Evolutionary conservation across 345 rosid genomes (phyloP).

Genomic region (Linum tenue): DNA sequence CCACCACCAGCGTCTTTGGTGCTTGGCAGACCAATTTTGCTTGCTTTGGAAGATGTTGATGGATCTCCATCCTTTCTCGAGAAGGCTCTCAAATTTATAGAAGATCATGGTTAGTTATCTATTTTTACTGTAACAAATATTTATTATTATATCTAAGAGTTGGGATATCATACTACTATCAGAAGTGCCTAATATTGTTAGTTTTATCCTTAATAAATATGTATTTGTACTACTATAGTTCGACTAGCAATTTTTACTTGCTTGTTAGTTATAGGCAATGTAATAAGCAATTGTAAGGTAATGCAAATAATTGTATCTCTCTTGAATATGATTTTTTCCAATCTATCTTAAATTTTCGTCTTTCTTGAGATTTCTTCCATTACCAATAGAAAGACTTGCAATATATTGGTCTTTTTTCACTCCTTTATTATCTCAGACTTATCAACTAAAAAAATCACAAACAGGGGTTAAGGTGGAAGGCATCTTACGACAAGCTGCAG

Average conservation of each 20-base stretch:
- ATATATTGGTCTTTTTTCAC: background rate
- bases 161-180: background rate
- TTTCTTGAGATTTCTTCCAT: background rate
- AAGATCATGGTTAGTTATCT: slow-evolving; percentile 64
- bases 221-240: background rate
- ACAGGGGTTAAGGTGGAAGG: slow-evolving; percentile 90
- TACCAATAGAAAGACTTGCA: background rate
- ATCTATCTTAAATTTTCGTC: background rate
- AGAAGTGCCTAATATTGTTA: background rate
- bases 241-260: background rate
- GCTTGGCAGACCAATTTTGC: slow-evolving; percentile 74
- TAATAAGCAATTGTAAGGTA: no score
- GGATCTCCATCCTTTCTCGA: slow-evolving; percentile 98
- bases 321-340: background rate
- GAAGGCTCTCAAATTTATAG: slow-evolving; percentile 87
- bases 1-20: slow-evolving; percentile 44
- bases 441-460: slow-evolving; percentile 15
- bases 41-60: slow-evolving; percentile 94
- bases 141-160: no score
- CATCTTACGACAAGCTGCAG: slow-evolving; percentile 96
- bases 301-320: background rate
- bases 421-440: slow-evolving; percentile 14
- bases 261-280: no score
- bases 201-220: background rate
- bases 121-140: background rate